Base-by-base conservation (phyloP, 257 asterid genomes). In the Fraxinus anomala region DNA sequence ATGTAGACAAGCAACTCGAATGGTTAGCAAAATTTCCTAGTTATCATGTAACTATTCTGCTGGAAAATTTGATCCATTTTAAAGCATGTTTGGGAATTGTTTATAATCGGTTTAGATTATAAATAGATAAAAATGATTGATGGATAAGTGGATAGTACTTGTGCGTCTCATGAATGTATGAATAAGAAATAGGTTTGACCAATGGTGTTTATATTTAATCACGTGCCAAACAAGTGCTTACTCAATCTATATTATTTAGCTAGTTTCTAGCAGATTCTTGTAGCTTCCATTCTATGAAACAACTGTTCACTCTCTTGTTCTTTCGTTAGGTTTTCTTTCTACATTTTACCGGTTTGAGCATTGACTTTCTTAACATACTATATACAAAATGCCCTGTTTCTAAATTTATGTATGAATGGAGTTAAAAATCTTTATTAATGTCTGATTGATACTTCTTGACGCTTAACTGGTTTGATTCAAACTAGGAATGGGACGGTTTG, bases 401-500 rank as follows among this genome's bases (percentile, higher is more conserved):
- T 63, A 12, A 26, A 63, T 26, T 11, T 26, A 63, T 3, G 36
- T 26, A 23, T 31, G 6, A 26, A 10, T 24, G 17, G 17, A 26
- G 17, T 63, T 23, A 63, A 10, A 56, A 63, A 3, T 63, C 8
- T 24, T 23, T 12, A 63, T 26, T 26, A 11, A 3, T 49, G 47
- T 3, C 71, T 10, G 19, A 39, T 63, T 80, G 8, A 76, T 66
- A 7, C 36, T 59, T 77, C 23, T 65, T 72, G 10, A 24, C 77
- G 47, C 61, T 73, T 65, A 24, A 42, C 23, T 10, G 44, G 26
- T 31, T 80, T 81, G 47, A 56, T 70, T 73, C 68, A 36, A 39
- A 79, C 81, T 72, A 96, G 99, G 98, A 96, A 87, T 93, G 98
- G 99, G 99, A 96, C 88, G 90, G 94, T 47, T 80, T 96, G 80